phyloP scores from a whole-genome alignment of 192 early-diverging fungal species.

The Entomortierella lignicola region DNA sequence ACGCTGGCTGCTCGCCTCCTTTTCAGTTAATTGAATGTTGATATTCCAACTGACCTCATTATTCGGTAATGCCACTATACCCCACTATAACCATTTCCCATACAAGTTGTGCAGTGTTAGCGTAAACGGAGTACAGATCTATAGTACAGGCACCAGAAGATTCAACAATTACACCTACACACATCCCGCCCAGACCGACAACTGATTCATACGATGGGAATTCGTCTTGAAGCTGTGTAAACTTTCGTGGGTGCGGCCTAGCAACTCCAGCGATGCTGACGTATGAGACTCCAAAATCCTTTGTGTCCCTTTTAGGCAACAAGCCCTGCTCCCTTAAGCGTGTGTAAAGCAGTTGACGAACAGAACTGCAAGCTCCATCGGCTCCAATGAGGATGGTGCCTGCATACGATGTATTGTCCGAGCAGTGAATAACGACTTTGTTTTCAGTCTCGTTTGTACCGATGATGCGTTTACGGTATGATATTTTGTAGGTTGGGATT shows the following conservation, averaged over 20 bases:
- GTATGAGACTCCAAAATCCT: not conserved
- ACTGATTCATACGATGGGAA: not conserved
- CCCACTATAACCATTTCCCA: not conserved
- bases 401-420: slow-evolving; percentile 14
- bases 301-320: slow-evolving; percentile 1
- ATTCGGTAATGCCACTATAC: not conserved
- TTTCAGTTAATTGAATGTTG: not conserved
- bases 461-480: slow-evolving; percentile 14
- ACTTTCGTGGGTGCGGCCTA: not conserved
- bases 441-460: slow-evolving; percentile 8
- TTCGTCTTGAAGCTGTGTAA: not conserved
- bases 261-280: slow-evolving; percentile 10
- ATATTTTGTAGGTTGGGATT: slow-evolving; percentile 15
- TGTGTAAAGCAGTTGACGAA: slow-evolving; percentile 24
- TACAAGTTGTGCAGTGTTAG: not conserved
- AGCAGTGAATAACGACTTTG: slow-evolving; percentile 14
- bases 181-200: not conserved
- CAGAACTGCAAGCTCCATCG: slow-evolving; percentile 22
- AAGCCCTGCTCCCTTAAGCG: not conserved
- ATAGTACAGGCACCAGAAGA: not conserved
- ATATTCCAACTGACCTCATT: slow-evolving; percentile 3
- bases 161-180: not conserved
- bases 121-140: not conserved
- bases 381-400: slow-evolving; percentile 43
- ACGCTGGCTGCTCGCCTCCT: not conserved